Conservation (phyloP, 768 basidiomycete genomes). For the Suillus weaverae region DNA sequence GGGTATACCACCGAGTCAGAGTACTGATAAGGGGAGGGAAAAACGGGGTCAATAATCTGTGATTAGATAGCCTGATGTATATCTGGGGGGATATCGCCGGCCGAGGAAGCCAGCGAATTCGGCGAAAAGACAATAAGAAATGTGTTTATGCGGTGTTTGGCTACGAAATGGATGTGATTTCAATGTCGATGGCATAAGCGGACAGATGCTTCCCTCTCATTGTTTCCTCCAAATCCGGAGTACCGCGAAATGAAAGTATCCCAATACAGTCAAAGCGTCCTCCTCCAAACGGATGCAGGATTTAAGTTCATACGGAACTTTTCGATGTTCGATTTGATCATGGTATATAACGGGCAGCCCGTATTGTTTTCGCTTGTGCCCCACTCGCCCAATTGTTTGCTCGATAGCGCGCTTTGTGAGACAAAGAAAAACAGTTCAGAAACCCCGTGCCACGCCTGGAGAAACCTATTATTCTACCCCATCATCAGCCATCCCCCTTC, state of each 20-base stretch:
- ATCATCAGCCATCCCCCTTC: slow-evolving; percentile 33
- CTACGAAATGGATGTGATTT: slow-evolving; percentile 42
- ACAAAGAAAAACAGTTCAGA: slow-evolving; percentile 49
- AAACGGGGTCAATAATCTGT: slow-evolving; percentile 33
- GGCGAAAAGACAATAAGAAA: slow-evolving; percentile 49
- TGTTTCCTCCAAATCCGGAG: slow-evolving; percentile 32
- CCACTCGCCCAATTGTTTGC: slow-evolving; percentile 67
- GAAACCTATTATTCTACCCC: slow-evolving; percentile 42
- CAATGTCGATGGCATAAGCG: slow-evolving; percentile 33
- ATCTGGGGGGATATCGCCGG: slow-evolving; percentile 39
- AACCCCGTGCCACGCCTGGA: slow-evolving; percentile 40
- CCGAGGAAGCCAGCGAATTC: slow-evolving; percentile 27
- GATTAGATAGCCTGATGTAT: slow-evolving; percentile 31
- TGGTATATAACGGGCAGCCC: slow-evolving; percentile 54
- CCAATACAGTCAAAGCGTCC: slow-evolving; percentile 22
- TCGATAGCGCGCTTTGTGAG: slow-evolving; percentile 41
- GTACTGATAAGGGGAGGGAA: slow-evolving; percentile 32
- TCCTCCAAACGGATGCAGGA: slow-evolving; percentile 20
- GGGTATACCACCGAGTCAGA: slow-evolving; percentile 31
- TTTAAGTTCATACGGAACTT: slow-evolving; percentile 38
- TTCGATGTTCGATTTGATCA: slow-evolving; percentile 30
- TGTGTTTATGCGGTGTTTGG: slow-evolving; percentile 41
- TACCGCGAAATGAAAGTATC: slow-evolving; percentile 13
- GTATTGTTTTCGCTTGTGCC: slow-evolving; percentile 63
- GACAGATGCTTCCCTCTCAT: slow-evolving; percentile 29